Evolutionary conservation across 2,329 filamentous ascomycete species (phyloP).

Genomic region (Xylaria multiplex): DNA sequence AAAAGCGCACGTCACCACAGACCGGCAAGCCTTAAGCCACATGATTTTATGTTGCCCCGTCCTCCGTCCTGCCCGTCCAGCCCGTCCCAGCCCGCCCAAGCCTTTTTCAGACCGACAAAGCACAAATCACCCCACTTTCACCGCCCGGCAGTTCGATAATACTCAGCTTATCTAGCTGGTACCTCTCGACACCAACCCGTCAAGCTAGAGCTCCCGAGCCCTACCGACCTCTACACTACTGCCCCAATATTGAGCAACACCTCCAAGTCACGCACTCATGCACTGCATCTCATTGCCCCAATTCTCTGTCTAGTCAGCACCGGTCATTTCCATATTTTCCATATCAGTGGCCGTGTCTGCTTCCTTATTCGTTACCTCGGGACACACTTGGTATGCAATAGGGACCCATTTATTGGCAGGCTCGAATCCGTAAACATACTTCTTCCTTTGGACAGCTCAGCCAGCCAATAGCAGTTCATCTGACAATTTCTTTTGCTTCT

Average conservation of each 20-base stretch:
- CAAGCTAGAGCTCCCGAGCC: too few species aligned
- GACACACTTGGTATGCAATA: constrained; percentile 18
- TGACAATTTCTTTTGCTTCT: constrained; percentile 21
- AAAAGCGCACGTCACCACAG: constrained; percentile 32
- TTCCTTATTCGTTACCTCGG: background rate
- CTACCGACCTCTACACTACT: too few species aligned
- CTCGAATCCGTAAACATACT: constrained; percentile 26
- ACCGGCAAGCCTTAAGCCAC: constrained; percentile 35
- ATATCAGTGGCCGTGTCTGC: background rate
- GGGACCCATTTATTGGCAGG: constrained; percentile 22
- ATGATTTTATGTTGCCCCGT: constrained; percentile 19
- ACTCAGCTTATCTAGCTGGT: background rate
- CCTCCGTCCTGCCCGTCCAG: background rate
- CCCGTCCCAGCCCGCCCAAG: background rate
- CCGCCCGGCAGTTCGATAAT: constrained; percentile 43
- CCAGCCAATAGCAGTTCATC: constrained; percentile 26
- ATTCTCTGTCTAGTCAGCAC: constrained; percentile 15
- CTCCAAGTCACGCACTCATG: background rate
- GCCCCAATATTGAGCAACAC: constrained; percentile 7
- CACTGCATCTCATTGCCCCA: constrained; percentile 7
- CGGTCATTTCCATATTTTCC: constrained; percentile 9
- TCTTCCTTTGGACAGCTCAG: constrained; percentile 11
- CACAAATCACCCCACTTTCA: constrained; percentile 42
- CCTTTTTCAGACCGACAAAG: too few species aligned
- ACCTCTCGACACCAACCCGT: background rate